phyloP scores from a whole-genome alignment of 768 basidiomycete genomes.

The Auricularia auricula-judae region DNA sequence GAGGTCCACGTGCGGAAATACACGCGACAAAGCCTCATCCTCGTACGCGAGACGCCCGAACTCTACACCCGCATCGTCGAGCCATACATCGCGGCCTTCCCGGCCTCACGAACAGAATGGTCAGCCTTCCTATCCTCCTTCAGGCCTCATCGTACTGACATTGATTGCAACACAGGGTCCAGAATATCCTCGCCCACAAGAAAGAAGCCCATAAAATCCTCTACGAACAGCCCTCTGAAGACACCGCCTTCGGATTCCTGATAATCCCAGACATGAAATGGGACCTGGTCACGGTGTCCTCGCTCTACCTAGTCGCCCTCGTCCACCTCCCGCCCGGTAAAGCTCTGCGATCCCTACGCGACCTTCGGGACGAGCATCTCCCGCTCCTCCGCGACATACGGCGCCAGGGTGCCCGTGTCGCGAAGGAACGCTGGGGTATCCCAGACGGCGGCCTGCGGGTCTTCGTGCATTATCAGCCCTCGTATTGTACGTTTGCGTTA shows the following conservation, averaged over 20 bases:
- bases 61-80: conserved; percentile 59
- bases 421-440: conserved; percentile 56
- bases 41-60: conserved; percentile 77
- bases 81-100: conserved; percentile 72
- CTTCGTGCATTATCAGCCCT: conserved; percentile 92
- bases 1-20: conserved; percentile 89
- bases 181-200: conserved; percentile 65
- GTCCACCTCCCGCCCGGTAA: conserved; percentile 32
- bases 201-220: conserved; percentile 70
- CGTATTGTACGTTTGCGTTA: conserved; percentile 59
- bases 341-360: conserved; percentile 60
- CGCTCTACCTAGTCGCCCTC: conserved; percentile 81
- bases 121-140: conserved; percentile 18
- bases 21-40: conserved; percentile 52
- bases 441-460: conserved; percentile 52
- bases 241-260: conserved; percentile 46
- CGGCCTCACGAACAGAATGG: conserved; percentile 74
- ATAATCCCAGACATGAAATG: conserved; percentile 96
- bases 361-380: conserved; percentile 57
- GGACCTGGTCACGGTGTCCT: conserved; percentile 65
- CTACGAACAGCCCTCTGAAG: conserved; percentile 35
- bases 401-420: conserved; percentile 39
- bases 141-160: not conserved
- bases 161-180: conserved; percentile 47
- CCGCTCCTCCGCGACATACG: conserved; percentile 57